A percentile compares a stretch with the other conserved stretches of the same genome.
These are phyloP conservation scores for Pouteria campechiana DNA, from an alignment of 179 eudicot genomes.

Conservation along the genomic window DNA sequence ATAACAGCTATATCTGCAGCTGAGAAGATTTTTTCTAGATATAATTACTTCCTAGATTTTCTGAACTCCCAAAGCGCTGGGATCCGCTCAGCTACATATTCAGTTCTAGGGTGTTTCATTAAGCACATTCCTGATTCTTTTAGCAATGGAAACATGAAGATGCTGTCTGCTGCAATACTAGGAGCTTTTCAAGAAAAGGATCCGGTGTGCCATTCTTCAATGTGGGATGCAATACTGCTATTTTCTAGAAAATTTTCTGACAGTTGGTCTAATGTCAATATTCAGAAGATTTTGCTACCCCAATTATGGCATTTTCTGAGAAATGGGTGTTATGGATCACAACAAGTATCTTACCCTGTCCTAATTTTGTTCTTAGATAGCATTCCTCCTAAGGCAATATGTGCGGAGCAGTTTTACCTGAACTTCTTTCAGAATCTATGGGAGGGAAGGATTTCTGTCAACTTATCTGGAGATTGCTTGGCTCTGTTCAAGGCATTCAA, in stretches of 20 bases:
- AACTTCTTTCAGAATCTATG: constrained; percentile 76
- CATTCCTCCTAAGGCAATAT: constrained; percentile 44
- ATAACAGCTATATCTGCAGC: constrained; percentile 46
- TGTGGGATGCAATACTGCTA: constrained; percentile 76
- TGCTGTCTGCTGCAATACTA: constrained; percentile 54
- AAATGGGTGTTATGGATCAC: constrained; percentile 95
- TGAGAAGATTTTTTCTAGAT: constrained; percentile 50
- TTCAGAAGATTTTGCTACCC: constrained; percentile 49
- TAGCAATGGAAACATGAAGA: constrained; percentile 60
- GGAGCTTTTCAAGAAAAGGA: constrained; percentile 88
- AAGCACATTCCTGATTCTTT: constrained; percentile 64
- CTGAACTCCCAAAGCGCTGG: constrained; percentile 54
- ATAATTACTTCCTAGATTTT: constrained; percentile 61
- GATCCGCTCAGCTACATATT: constrained; percentile 77
- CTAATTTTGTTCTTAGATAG: constrained; percentile 60
- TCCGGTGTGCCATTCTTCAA: constrained; percentile 72
- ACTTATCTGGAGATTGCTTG: constrained; percentile 42
- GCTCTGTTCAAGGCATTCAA: constrained; percentile 62
- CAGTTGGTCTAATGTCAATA: constrained; percentile 63
- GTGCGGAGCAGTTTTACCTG: constrained; percentile 46
- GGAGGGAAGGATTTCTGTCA: constrained; percentile 60
- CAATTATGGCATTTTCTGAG: constrained; percentile 73
- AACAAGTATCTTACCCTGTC: constrained; percentile 87
- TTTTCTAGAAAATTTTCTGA: constrained; percentile 55
- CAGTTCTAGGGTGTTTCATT: constrained; percentile 58